A percentile compares a stretch with the other conserved stretches of the same genome.
Evolutionary conservation across 805 yeast genomes (phyloP).

Genomic region (Ogataea neopini): DNA sequence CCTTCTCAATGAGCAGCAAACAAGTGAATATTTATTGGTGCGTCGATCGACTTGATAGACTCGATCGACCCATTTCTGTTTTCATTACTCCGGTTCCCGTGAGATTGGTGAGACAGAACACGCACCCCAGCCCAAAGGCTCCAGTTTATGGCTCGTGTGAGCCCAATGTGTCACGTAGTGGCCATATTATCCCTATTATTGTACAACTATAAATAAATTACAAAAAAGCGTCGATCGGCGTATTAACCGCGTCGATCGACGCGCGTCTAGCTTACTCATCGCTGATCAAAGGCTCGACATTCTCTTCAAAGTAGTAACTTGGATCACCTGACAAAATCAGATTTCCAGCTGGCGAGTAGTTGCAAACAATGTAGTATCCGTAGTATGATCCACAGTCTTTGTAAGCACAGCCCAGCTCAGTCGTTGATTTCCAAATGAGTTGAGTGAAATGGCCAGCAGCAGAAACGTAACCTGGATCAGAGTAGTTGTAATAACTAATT

Average conservation of each 20-base stretch:
- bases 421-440: slow-evolving; percentile 67
- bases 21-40: too few species aligned
- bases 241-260: neutral
- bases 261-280: neutral
- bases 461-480: slow-evolving; percentile 46
- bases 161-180: too few species aligned
- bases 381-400: slow-evolving; percentile 51
- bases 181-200: too few species aligned
- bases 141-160: too few species aligned
- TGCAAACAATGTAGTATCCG: slow-evolving; percentile 67
- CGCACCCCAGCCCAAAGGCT: too few species aligned
- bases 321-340: slow-evolving; percentile 44
- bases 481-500: slow-evolving; percentile 50
- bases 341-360: slow-evolving; percentile 77
- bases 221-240: neutral
- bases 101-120: too few species aligned
- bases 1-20: too few species aligned
- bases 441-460: slow-evolving; percentile 82
- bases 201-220: too few species aligned
- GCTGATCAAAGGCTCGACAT: slow-evolving; percentile 35
- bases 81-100: too few species aligned
- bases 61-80: too few species aligned
- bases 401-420: slow-evolving; percentile 70
- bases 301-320: slow-evolving; percentile 24
- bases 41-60: too few species aligned